phyloP scores from a whole-genome alignment of 2,329 filamentous ascomycete species.

The Fusarium sulawesiense region DNA sequence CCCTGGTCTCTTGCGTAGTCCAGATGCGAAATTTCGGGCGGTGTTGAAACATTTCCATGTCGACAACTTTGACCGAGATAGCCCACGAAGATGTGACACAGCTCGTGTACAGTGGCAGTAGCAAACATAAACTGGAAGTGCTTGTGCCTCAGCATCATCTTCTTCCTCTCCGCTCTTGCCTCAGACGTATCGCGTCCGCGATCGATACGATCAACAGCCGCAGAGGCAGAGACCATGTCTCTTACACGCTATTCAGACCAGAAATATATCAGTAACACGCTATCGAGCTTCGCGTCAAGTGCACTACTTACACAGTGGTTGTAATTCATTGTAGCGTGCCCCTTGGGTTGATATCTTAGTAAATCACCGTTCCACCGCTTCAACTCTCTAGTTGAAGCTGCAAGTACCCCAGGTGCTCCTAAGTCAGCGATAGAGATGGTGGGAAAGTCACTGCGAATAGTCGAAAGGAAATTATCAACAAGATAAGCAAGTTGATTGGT shows the following conservation, averaged over 20 bases:
- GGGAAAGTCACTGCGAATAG: not conserved
- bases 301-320: not conserved
- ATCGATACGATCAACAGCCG: not conserved
- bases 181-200: not conserved
- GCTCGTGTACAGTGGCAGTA: not conserved
- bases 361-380: not conserved
- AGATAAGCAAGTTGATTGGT: not conserved
- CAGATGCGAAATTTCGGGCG: not conserved
- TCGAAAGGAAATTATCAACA: not conserved
- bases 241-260: not conserved
- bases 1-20: not conserved
- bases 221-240: not conserved
- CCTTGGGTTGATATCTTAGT: not conserved
- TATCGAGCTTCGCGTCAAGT: no score
- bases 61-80: not conserved
- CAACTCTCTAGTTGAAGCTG: not conserved
- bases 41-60: not conserved
- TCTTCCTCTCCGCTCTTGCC: not conserved
- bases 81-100: not conserved
- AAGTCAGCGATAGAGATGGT: not conserved
- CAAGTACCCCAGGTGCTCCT: not conserved
- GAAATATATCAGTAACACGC: no score
- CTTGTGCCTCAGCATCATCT: not conserved
- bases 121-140: not conserved
- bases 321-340: not conserved